These are phyloP conservation scores for Citrullus colocynthis DNA, from an alignment of 306 rosid genomes.

Conservation along the genomic window DNA sequence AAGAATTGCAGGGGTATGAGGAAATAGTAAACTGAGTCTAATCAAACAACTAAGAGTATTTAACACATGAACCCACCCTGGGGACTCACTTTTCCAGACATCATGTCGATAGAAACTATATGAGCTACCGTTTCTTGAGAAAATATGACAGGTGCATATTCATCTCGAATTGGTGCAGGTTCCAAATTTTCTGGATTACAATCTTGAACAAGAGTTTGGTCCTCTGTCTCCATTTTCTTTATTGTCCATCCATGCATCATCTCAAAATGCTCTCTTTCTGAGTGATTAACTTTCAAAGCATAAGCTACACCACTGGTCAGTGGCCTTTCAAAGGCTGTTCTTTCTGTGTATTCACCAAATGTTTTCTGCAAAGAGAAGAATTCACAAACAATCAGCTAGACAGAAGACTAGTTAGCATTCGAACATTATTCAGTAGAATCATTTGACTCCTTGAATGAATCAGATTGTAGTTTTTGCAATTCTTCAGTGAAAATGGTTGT, in stretches of 20 bases:
- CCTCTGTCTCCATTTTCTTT: slow-evolving; percentile 83
- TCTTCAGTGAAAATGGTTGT: not conserved
- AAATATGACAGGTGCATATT: slow-evolving; percentile 96
- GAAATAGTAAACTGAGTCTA: not conserved
- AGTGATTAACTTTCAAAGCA: slow-evolving; percentile 12
- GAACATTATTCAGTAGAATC: not conserved
- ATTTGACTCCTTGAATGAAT: not conserved
- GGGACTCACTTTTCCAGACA: slow-evolving; percentile 89
- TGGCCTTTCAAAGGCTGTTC: slow-evolving; percentile 13
- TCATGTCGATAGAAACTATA: slow-evolving; percentile 98
- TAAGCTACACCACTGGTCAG: slow-evolving; percentile 13
- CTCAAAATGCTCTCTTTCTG: slow-evolving; percentile 68
- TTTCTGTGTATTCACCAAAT: slow-evolving; percentile 13
- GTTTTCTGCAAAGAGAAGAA: slow-evolving; percentile 48
- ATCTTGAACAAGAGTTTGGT: slow-evolving; percentile 84
- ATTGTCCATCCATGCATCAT: slow-evolving; percentile 77
- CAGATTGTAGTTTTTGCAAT: not conserved
- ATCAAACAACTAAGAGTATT: not conserved
- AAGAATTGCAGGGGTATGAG: not conserved
- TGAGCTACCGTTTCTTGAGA: slow-evolving; percentile 98
- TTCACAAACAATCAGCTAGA: not conserved
- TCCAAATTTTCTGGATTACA: slow-evolving; percentile 82
- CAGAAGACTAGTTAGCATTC: not conserved
- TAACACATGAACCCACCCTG: not conserved
- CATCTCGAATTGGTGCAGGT: slow-evolving; percentile 86